Conservation (phyloP, 2,329 filamentous ascomycete species). For the Cladophialophora immunda region DNA sequence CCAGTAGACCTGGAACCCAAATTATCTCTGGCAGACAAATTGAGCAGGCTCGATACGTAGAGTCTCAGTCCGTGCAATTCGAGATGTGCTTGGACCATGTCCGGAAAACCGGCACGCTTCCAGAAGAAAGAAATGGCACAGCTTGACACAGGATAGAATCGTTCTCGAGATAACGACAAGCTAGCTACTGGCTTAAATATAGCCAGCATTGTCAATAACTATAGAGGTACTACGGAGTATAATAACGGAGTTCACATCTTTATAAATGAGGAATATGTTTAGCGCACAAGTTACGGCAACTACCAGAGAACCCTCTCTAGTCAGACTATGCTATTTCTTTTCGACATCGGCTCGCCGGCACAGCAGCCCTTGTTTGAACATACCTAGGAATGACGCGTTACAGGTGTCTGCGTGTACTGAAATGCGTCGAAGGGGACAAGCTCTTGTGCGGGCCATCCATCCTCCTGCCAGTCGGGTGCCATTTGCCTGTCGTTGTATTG, state of each 20-base stretch:
- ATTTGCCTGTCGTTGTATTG: background rate
- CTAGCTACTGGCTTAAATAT: too few relatives aligned
- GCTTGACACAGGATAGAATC: too few relatives aligned
- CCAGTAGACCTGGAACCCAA: background rate
- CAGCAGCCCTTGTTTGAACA: background rate
- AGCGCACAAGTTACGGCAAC: too few relatives aligned
- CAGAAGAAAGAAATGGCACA: too few relatives aligned
- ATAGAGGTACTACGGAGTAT: too few relatives aligned
- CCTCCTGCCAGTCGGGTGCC: background rate
- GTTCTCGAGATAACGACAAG: too few relatives aligned
- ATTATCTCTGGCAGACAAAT: background rate
- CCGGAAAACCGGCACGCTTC: conserved; percentile 2
- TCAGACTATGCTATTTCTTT: too few relatives aligned
- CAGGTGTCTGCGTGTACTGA: background rate
- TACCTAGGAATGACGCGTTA: background rate
- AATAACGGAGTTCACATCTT: too few relatives aligned
- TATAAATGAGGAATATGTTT: too few relatives aligned
- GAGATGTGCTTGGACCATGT: background rate
- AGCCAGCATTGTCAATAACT: too few relatives aligned
- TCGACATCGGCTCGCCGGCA: too few relatives aligned
- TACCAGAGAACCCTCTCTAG: too few relatives aligned
- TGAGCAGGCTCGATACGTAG: background rate
- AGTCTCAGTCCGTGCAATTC: background rate
- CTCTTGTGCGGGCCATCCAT: background rate
- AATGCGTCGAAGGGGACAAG: background rate